Percentiles rank a stretch among this genome's conserved stretches.
Evolutionary conservation across 1,284 basidiomycete genomes (phyloP).

Genomic region (Ustilago lituana): DNA sequence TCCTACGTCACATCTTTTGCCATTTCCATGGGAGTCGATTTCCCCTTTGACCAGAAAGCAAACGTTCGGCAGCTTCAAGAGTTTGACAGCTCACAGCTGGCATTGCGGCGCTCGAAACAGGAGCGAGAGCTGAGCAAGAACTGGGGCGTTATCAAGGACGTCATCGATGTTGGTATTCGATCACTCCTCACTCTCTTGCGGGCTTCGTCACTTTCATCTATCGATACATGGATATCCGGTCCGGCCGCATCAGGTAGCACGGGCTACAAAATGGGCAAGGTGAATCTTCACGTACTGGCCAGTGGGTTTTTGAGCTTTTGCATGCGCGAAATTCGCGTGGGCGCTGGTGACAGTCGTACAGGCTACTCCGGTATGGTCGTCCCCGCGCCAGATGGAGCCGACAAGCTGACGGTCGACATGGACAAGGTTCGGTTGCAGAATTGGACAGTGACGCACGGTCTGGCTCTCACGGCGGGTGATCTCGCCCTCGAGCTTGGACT

Average conservation of each 20-base stretch:
- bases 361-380: slow-evolving; percentile 34
- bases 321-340: slow-evolving; percentile 35
- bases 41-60: not conserved
- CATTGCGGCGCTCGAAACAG: slow-evolving; percentile 17
- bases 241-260: not conserved
- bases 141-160: slow-evolving; percentile 43
- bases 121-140: slow-evolving; percentile 43
- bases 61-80: not conserved
- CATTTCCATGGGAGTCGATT: slow-evolving; percentile 21
- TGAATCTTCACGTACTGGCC: slow-evolving; percentile 1
- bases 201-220: not conserved
- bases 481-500: slow-evolving; percentile 25
- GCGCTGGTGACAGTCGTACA: slow-evolving; percentile 23
- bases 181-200: slow-evolving; percentile 16
- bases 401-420: slow-evolving; percentile 1
- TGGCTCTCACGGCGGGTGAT: slow-evolving; percentile 32
- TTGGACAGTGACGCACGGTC: slow-evolving; percentile 38
- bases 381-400: not conserved
- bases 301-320: slow-evolving; percentile 21
- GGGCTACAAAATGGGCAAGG: not conserved
- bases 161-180: slow-evolving; percentile 35
- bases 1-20: slow-evolving; percentile 38
- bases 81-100: slow-evolving; percentile 21
- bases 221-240: slow-evolving; percentile 15
- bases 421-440: slow-evolving; percentile 30